These are phyloP conservation scores for Cyclotella choctawhatcheeana DNA, from an alignment of 108 stramenopile genomes.

Conservation along the genomic window DNA sequence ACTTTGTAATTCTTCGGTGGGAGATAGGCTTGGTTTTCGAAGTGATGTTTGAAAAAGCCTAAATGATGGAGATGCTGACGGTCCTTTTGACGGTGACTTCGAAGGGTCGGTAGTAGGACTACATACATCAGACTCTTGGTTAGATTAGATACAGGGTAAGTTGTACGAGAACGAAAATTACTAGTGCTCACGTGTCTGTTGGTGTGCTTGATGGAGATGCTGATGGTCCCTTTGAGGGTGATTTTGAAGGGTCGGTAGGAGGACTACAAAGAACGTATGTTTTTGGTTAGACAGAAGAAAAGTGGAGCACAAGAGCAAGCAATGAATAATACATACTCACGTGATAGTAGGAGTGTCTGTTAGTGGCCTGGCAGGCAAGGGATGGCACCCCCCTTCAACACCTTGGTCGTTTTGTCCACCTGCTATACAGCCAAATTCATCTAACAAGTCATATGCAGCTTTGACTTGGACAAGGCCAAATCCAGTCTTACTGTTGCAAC, in stretches of 20 bases:
- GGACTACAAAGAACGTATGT: neutral
- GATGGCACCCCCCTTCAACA: constrained; percentile 5
- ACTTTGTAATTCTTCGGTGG: neutral
- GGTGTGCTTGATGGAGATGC: no score
- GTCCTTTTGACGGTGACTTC: constrained; percentile 3
- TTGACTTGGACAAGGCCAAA: constrained; percentile 27
- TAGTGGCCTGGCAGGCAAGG: neutral
- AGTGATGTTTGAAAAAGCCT: neutral
- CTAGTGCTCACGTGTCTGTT: no score
- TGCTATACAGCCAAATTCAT: constrained; percentile 13
- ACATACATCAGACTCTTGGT: no score
- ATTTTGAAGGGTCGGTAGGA: neutral
- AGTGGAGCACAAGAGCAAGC: neutral
- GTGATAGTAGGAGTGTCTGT: neutral
- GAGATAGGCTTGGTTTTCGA: neutral
- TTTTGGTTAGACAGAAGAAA: neutral
- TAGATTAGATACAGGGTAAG: no score
- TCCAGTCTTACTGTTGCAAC: constrained; percentile 15
- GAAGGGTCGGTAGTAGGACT: neutral
- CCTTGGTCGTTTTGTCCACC: constrained; percentile 1
- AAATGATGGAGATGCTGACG: constrained; percentile 12
- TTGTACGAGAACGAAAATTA: no score
- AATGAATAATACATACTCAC: neutral
- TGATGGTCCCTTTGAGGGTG: no score
- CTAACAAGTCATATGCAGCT: constrained; percentile 24